These are phyloP conservation scores for Platanus orientalis DNA, from an alignment of 164 flowering plant genomes.

Conservation along the genomic window DNA sequence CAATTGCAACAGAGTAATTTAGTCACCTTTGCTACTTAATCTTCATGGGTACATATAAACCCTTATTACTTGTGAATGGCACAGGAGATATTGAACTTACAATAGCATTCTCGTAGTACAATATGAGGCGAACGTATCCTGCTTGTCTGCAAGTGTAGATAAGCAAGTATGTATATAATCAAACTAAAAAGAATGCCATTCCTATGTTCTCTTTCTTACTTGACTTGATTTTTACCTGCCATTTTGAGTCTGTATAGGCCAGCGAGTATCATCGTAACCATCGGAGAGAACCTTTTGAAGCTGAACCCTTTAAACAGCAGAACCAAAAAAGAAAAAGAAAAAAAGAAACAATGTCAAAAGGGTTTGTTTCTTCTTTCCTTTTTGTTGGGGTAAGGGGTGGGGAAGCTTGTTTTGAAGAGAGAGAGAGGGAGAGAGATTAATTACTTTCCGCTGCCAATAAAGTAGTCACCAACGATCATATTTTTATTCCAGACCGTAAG, in stretches of 20 bases:
- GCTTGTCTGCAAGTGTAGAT: no score
- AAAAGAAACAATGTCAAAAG: not conserved
- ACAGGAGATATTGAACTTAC: slow-evolving; percentile 36
- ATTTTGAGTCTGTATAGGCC: slow-evolving; percentile 60
- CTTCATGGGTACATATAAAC: not conserved
- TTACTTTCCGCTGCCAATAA: slow-evolving; percentile 87
- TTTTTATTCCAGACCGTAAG: slow-evolving; percentile 85
- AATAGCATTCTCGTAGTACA: slow-evolving; percentile 56
- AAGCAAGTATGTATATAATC: no score
- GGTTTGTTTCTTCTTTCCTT: no score
- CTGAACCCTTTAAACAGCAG: slow-evolving; percentile 49
- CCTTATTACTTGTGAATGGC: no score
- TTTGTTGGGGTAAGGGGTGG: no score
- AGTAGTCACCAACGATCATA: slow-evolving; percentile 61
- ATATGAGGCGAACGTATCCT: slow-evolving; percentile 72
- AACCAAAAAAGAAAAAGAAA: no score
- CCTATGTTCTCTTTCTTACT: no score
- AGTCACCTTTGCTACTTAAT: not conserved
- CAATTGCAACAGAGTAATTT: slow-evolving; percentile 7
- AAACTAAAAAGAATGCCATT: no score
- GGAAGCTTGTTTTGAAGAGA: no score
- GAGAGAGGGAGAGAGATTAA: not conserved
- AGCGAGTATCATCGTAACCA: slow-evolving; percentile 71
- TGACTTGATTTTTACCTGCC: no score
- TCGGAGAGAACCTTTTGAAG: slow-evolving; percentile 66